Base-by-base conservation (phyloP, 441 rosid species). In the Melastoma candidum region DNA sequence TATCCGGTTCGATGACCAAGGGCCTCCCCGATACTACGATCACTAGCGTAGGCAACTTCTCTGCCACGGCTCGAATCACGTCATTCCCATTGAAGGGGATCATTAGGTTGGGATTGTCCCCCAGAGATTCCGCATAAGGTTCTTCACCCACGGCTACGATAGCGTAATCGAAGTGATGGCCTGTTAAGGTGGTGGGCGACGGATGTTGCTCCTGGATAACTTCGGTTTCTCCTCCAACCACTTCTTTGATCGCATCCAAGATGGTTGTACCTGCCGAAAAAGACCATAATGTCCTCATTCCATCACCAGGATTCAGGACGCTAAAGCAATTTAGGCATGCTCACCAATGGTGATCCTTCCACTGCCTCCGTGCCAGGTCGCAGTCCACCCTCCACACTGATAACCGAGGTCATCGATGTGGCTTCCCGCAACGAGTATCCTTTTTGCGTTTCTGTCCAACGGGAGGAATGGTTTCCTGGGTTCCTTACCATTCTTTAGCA, bases 361-460 rank as follows among this genome's bases (percentile, higher is more conserved):
- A 7, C 87, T 74, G 51, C 26, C 5, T 62, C 97, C 97, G 17
- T 55, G 48, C 95, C 86, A 78, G 55, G 80, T 63, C 59, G 54
- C 70, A 11, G 96, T 87, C 97, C 97, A 90, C 26, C 96, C 97
- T 60, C 97, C 97, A 25, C 97, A 90, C 65, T 90, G 96, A 65
- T 70, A 83, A 12, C 97, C 96, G 47, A 90, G 86, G 79, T 90
- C 74, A 61, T 85, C 88, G 45, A 96, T 92, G 58, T 90, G 97
- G 13, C 82, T 62, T 61, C 97, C 96, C 46, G 75, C 66, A 24
- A 83, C 87, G 52, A 92, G 89, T 63, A 92, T 83, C 68, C 60
- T 83, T 63, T 67, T 73, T 43, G 83, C 83, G 39, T 67, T 77
- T 67, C 70, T 76, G 56, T 83, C 83, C 41, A 92, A 59, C 29